phyloP scores from a whole-genome alignment of 352 stramenopile genomes.

The Globisporangium abappressorium region DNA sequence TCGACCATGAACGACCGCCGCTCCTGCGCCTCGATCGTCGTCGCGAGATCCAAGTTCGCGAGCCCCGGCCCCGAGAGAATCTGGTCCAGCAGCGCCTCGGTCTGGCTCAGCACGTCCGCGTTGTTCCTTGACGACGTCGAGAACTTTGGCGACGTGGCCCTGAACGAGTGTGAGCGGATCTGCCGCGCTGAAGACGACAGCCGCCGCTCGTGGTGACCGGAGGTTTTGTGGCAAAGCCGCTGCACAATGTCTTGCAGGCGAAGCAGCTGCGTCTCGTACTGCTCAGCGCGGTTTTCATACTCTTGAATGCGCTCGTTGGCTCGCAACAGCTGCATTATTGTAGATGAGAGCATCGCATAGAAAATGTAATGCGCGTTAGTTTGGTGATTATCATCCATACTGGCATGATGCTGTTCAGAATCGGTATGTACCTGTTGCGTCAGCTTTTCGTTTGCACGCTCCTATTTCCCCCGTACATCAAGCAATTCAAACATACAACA shows the following conservation, averaged over 20 bases:
- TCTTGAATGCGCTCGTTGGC: slow-evolving; percentile 51
- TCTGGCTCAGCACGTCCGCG: slow-evolving; percentile 54
- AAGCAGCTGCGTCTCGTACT: slow-evolving; percentile 48
- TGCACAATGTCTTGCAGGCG: slow-evolving; percentile 33
- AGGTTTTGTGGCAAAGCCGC: slow-evolving; percentile 25
- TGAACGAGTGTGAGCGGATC: background rate
- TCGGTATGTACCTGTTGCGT: slow-evolving; percentile 45
- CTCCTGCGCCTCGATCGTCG: slow-evolving; percentile 40
- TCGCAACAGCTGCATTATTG: slow-evolving; percentile 27
- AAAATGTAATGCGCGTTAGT: background rate
- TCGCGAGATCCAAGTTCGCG: slow-evolving; percentile 26
- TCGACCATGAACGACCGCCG: slow-evolving; percentile 55
- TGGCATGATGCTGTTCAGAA: too few relatives aligned
- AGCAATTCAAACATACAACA: background rate
- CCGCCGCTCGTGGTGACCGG: slow-evolving; percentile 6
- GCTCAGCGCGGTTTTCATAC: slow-evolving; percentile 35
- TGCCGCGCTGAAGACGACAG: background rate
- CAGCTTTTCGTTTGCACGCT: slow-evolving; percentile 54
- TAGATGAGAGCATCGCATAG: background rate
- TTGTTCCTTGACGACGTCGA: slow-evolving; percentile 37
- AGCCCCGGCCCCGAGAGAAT: slow-evolving; percentile 41
- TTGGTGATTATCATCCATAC: too few relatives aligned
- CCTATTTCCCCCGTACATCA: slow-evolving; percentile 18
- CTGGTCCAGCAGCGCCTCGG: slow-evolving; percentile 44
- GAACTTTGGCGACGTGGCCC: slow-evolving; percentile 16